A percentile compares a stretch with the other conserved stretches of the same genome.
Conservation (phyloP, 768 basidiomycete genomes). For the Phlegmacium glaucopus region DNA sequence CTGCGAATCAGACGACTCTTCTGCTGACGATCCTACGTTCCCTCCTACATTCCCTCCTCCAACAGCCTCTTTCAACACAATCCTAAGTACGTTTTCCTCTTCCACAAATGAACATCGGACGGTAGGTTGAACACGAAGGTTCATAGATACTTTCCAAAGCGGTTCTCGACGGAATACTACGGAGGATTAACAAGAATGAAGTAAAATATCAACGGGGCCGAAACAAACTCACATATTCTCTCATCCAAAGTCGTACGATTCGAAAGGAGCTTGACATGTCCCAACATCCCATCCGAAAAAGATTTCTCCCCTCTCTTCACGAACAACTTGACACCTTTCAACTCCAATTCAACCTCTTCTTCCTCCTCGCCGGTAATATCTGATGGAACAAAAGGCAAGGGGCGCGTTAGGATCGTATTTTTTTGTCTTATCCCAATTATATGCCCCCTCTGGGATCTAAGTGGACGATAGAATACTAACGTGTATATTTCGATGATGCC, state of each 20-base stretch:
- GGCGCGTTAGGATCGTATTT: conserved; percentile 10
- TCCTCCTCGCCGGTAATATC: conserved; percentile 64
- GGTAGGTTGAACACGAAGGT: conserved; percentile 49
- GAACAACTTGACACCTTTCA: conserved; percentile 61
- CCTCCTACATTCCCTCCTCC: conserved; percentile 1
- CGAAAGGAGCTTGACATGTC: conserved; percentile 57
- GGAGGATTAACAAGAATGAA: background rate
- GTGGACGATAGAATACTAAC: conserved; percentile 26
- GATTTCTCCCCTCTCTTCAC: conserved; percentile 52
- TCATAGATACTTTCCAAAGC: conserved; percentile 68
- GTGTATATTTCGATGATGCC: conserved; percentile 17
- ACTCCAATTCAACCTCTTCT: conserved; percentile 51
- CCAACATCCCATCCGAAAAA: conserved; percentile 58
- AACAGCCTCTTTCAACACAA: conserved; percentile 49
- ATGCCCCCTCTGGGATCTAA: too few relatives aligned
- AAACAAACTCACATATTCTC: conserved; percentile 42
- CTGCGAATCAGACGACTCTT: conserved; percentile 5
- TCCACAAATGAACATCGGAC: conserved; percentile 58
- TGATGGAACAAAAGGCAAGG: conserved; percentile 14
- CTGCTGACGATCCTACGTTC: conserved; percentile 6
- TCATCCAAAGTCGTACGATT: conserved; percentile 38
- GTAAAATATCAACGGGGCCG: background rate
- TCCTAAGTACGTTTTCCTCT: conserved; percentile 51
- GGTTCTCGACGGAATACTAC: conserved; percentile 71
- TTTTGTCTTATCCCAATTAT: background rate